These are phyloP conservation scores for Chlamydomonas incerta DNA, from an alignment of 139 green algal genomes.

Conservation along the genomic window DNA sequence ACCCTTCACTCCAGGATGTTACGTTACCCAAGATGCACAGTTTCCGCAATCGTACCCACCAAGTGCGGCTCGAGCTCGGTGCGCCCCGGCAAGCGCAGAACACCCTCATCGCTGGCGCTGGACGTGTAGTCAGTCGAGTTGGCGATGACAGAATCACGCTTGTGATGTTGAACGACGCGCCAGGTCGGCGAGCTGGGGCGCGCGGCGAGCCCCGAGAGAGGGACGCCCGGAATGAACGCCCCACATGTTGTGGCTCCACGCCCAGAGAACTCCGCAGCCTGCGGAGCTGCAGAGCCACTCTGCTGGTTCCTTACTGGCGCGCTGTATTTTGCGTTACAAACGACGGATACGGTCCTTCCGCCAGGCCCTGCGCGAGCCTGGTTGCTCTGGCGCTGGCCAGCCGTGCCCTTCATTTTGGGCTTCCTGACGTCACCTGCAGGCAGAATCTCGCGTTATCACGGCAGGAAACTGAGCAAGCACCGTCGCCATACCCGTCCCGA, in stretches of 20 bases:
- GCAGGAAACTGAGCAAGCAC: too few relatives aligned
- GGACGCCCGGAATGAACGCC: too few relatives aligned
- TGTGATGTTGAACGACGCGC: not conserved
- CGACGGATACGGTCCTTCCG: not conserved
- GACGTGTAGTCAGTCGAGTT: conserved; percentile 75
- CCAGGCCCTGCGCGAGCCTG: too few relatives aligned
- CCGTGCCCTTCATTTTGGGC: too few relatives aligned
- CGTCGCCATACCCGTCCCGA: too few relatives aligned
- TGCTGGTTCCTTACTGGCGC: not conserved
- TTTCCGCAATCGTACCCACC: not conserved
- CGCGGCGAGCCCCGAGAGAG: too few relatives aligned
- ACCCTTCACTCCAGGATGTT: too few relatives aligned
- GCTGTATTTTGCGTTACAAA: conserved; percentile 4
- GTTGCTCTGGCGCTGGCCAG: too few relatives aligned
- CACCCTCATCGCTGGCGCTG: conserved; percentile 74
- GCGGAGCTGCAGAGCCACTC: not conserved
- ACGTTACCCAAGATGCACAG: too few relatives aligned
- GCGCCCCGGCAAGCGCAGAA: conserved; percentile 79
- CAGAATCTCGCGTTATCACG: too few relatives aligned
- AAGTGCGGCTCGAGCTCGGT: conserved; percentile 66
- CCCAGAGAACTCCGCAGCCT: conserved; percentile 4
- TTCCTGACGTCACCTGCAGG: too few relatives aligned
- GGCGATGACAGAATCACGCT: not conserved
- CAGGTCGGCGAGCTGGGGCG: not conserved
- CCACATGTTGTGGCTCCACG: too few relatives aligned